Base-by-base conservation (phyloP, 495 filamentous ascomycete species). In the Podospora appendiculata region DNA sequence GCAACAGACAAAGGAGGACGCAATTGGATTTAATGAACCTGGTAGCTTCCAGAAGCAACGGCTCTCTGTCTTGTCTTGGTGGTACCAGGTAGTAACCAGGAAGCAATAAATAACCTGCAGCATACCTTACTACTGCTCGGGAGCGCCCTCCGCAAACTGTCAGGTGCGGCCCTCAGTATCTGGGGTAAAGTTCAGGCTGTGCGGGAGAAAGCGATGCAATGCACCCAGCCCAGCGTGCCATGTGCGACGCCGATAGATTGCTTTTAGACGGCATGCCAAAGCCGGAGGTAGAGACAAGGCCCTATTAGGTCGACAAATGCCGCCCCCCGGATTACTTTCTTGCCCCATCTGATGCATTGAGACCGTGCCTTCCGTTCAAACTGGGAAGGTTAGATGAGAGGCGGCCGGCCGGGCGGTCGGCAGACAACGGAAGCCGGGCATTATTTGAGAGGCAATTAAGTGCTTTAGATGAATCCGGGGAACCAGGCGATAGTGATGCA, bases 101-200 rank as follows among this genome's bases (percentile, higher is more conserved):
- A 25, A 5, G 25, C 25, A 25, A 25, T 25, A 25, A 25, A 25
- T 25, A 25, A 25, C 25, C 25, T 25, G 25, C 25, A 25, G 25
- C 25, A 25, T 25, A 25, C 25, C 25, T 25, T 25, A 25, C 5
- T 25, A 5, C 25, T 25, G 25, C 25, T 25, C 25, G 25, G 25
- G 25, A 25, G 25, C 25, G 25, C 5, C 25, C 25, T 25, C 25
- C 25, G 25, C 25, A 25, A 25, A 25, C 25, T 25, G 25, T 25
- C 25, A 25, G 25, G 25, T 25, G 25, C 25, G 25, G 25, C 25
- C 51, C 16, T 43, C 45, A 41, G 18, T 5, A 9, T 48, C 60
- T 49, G 58, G 60, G 57, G 62, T 55, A 55, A 52, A 51, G 25
- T 25, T 60, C 62, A 62, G 62, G 52, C 60, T 63, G 57, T 54